phyloP scores from a whole-genome alignment of 768 basidiomycete genomes.

The Sporobolomyces roseus region DNA sequence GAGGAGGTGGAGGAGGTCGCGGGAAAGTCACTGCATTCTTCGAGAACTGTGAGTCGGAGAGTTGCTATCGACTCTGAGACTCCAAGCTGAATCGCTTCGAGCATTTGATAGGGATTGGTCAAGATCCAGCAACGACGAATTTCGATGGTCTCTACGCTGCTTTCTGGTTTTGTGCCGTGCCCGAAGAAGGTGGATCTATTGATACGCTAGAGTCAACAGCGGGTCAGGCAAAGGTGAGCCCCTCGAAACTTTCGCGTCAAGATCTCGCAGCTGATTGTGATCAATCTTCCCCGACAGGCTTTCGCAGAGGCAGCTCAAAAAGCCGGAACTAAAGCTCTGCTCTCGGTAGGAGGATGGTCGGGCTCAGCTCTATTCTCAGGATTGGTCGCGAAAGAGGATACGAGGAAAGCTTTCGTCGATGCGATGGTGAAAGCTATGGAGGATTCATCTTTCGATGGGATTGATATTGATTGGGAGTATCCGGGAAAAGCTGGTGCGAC shows the following conservation, averaged over 20 bases:
- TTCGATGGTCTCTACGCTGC: conserved; percentile 10
- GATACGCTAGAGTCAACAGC: neutral
- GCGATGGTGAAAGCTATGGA: neutral
- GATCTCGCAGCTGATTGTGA: neutral
- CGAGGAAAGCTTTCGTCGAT: neutral
- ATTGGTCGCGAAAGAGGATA: conserved; percentile 11
- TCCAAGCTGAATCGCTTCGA: neutral
- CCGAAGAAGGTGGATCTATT: neutral
- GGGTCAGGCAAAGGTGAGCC: conserved; percentile 18
- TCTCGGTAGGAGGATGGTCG: conserved; percentile 6
- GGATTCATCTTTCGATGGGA: conserved; percentile 14
- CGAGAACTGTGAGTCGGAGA: conserved; percentile 25
- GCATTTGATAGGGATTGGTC: neutral
- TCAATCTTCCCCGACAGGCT: neutral
- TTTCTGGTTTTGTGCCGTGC: neutral
- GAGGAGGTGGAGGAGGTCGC: conserved; percentile 7
- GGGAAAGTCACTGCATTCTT: conserved; percentile 11
- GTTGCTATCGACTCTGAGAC: no score
- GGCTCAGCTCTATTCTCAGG: neutral
- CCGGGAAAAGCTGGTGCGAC: conserved; percentile 10
- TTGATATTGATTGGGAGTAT: conserved; percentile 19
- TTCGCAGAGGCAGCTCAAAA: conserved; percentile 11
- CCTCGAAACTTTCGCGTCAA: neutral
- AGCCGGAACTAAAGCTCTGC: conserved; percentile 12
- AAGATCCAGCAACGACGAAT: neutral